phyloP scores from a whole-genome alignment of 306 rosid species.

The Purshia tridentata region DNA sequence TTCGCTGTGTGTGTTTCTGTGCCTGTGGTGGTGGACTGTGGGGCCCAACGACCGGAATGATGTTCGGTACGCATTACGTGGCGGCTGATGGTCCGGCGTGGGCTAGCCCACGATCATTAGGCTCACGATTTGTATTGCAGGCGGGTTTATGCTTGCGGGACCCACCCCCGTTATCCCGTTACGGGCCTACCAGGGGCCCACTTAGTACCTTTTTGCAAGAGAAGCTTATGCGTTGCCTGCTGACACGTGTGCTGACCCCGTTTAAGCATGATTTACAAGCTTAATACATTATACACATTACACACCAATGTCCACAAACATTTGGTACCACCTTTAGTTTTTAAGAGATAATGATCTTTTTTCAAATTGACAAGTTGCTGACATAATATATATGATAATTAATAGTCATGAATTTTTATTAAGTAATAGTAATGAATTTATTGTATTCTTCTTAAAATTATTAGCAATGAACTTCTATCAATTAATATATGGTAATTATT shows the following conservation, averaged over 20 bases:
- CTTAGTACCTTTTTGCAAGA: neutral
- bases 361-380: too few species aligned
- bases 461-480: neutral
- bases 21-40: slow-evolving; percentile 38
- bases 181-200: slow-evolving; percentile 19
- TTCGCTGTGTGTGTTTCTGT: slow-evolving; percentile 12
- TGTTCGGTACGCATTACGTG: slow-evolving; percentile 34
- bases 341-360: too few species aligned
- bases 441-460: neutral
- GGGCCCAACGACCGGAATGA: slow-evolving; percentile 42
- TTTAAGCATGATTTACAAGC: neutral
- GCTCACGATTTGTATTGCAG: slow-evolving; percentile 38
- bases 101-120: slow-evolving; percentile 53
- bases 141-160: slow-evolving; percentile 41
- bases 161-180: slow-evolving; percentile 28
- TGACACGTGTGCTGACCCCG: slow-evolving; percentile 37
- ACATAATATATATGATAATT: too few species aligned
- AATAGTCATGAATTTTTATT: too few species aligned
- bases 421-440: neutral
- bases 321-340: neutral
- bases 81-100: slow-evolving; percentile 70
- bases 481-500: too few species aligned
- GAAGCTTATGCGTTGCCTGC: slow-evolving; percentile 12
- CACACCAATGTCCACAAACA: neutral
- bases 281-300: neutral